Base-by-base conservation (phyloP, 78 protist genomes). In the Isochrysis galbana region DNA sequence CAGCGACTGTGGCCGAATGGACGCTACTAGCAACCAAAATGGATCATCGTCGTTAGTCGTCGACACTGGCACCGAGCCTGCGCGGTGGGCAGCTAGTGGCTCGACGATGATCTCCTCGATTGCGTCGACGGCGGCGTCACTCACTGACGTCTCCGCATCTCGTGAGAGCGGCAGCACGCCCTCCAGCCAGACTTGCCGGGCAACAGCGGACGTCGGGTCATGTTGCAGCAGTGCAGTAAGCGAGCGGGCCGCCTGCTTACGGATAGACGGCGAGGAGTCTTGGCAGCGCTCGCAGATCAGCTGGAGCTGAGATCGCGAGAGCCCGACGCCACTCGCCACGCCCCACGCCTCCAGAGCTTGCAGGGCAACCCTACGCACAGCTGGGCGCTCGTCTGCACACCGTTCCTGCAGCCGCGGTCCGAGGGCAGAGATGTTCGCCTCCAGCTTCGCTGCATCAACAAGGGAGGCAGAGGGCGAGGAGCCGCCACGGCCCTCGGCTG, bases 401-500 rank as follows among this genome's bases (percentile, higher is more conserved):
- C 82, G 82, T 23, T 4, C 5, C 44, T 29, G 36, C 32, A 72
- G 82, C 44, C 5, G 42, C 32, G 82, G 5, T 14, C 39, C 82
- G 82, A 72, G 39, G 32, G 82, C 4, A 22, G 82, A 19, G 82
- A 72, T 36, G 44, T 36, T 36, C 42, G 82, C 82, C 32, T 72
- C 82, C 82, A 72, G 29, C 82, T 2, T 34, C 7, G 82, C 82
- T 17, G 82, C 82, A 41, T 36, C 29, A 14, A 34, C 14, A 14
- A 72, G 82, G 44, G 82, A 72, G 42, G 82, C 82, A 22, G 82
- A 72, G 36, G 82, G 82, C 82, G 74, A 67, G 74, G 74, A 23
- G 74, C 4, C 61, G 61, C 61, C 61, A n/a, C n/a, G n/a, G n/a
- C n/a, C n/a, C n/a, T n/a, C n/a, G n/a, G n/a, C n/a, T n/a, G n/a